A percentile compares a stretch with the other conserved stretches of the same genome.
These are phyloP conservation scores for Kodamaea alishanica DNA, from an alignment of 1,139 yeast species.

Conservation along the genomic window DNA sequence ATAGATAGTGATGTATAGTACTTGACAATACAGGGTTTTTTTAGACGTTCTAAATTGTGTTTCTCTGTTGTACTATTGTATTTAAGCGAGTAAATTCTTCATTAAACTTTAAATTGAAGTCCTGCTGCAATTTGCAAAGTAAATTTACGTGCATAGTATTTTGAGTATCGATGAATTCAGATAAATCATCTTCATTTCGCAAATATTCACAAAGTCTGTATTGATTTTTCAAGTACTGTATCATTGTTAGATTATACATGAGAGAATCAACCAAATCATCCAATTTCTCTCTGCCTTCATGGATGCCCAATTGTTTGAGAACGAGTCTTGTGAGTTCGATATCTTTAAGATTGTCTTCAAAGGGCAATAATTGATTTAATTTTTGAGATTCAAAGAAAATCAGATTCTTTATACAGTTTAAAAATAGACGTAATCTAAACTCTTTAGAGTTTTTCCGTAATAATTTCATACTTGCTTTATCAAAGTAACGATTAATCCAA, in stretches of 20 bases:
- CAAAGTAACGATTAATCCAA: conserved; percentile 36
- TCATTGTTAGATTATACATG: conserved; percentile 31
- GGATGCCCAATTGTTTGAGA: conserved; percentile 11
- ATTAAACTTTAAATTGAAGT: conserved; percentile 6
- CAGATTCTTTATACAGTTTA: conserved; percentile 4
- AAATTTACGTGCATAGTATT: conserved; percentile 7
- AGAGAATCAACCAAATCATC: conserved; percentile 43
- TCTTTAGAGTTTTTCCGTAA: conserved; percentile 17
- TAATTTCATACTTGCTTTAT: conserved; percentile 12
- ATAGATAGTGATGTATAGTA: not conserved
- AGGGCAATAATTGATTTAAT: conserved; percentile 1
- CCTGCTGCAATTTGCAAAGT: conserved; percentile 8
- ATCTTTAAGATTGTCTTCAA: conserved; percentile 2
- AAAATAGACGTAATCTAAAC: conserved; percentile 20
- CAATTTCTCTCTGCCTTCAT: conserved; percentile 19
- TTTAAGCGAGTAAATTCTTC: conserved; percentile 6
- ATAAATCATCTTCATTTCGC: conserved; percentile 7
- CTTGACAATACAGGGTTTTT: no score
- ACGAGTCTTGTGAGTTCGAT: conserved; percentile 6
- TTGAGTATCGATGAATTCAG: conserved; percentile 6
- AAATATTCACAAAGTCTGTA: conserved; percentile 4
- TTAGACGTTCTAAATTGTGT: no score
- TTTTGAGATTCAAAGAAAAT: not conserved
- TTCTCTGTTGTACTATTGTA: no score
- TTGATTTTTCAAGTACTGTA: conserved; percentile 22